phyloP scores from a whole-genome alignment of 768 basidiomycete species.

The Exidia glandulosa region DNA sequence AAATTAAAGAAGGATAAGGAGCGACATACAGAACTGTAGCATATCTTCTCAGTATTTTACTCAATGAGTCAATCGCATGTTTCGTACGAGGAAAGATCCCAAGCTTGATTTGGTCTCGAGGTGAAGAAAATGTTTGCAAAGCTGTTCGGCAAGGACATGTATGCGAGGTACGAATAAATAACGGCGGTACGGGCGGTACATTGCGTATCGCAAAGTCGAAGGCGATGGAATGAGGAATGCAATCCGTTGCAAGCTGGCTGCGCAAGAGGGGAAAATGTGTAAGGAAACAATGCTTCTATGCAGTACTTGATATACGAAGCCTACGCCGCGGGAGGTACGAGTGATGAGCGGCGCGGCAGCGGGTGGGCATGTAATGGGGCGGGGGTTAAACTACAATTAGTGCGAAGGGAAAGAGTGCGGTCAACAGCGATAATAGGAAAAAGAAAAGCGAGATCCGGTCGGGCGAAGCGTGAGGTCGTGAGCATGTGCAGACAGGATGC shows the following conservation, averaged over 20 bases:
- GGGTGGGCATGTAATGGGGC: background rate
- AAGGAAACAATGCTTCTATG: background rate
- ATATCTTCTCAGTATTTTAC: background rate
- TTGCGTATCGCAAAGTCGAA: background rate
- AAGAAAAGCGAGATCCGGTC: background rate
- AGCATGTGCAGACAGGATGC: background rate
- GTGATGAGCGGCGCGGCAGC: background rate
- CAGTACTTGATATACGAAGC: background rate
- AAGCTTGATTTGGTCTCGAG: background rate
- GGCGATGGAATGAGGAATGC: background rate
- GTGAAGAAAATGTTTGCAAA: no score
- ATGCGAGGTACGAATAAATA: background rate
- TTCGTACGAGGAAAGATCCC: no score
- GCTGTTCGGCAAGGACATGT: background rate
- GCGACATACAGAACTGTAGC: background rate
- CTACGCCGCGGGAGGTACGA: background rate
- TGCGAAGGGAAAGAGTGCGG: background rate
- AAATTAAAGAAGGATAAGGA: conserved; percentile 2
- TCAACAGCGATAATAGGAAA: no score
- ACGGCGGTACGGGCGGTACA: background rate
- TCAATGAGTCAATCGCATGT: background rate
- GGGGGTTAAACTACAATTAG: background rate
- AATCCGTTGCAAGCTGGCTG: background rate
- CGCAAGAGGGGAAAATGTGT: background rate
- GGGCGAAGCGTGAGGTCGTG: background rate